Conservation (phyloP, 805 yeast genomes). For the Jamesozyma jinghongensis region DNA sequence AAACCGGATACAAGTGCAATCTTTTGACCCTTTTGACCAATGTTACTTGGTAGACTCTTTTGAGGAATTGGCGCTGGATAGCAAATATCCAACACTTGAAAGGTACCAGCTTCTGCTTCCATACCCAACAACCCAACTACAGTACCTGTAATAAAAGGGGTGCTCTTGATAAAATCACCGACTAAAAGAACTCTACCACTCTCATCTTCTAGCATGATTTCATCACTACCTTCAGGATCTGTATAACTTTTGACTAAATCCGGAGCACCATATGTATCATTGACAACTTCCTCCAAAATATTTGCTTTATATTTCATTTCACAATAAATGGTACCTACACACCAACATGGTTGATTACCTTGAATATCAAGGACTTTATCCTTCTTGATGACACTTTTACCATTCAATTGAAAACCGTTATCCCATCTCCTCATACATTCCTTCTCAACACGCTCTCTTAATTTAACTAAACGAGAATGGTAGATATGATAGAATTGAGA, state of each 20-base stretch:
- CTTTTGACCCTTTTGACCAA: slow-evolving; percentile 19
- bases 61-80: slow-evolving; percentile 64
- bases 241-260: slow-evolving; percentile 38
- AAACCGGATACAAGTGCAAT: slow-evolving; percentile 76
- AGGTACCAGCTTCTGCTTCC: slow-evolving; percentile 74
- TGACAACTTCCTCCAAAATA: slow-evolving; percentile 70
- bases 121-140: slow-evolving; percentile 80
- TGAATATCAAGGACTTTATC: slow-evolving; percentile 37
- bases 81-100: slow-evolving; percentile 71
- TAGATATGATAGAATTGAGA: slow-evolving; percentile 55
- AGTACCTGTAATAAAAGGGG: slow-evolving; percentile 78
- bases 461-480: slow-evolving; percentile 38
- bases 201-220: slow-evolving; percentile 79
- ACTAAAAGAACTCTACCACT: slow-evolving; percentile 74
- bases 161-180: slow-evolving; percentile 45
- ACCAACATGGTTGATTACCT: slow-evolving; percentile 52
- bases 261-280: slow-evolving; percentile 37
- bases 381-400: slow-evolving; percentile 32
- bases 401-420: slow-evolving; percentile 33
- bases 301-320: slow-evolving; percentile 82
- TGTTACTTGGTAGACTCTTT: slow-evolving; percentile 21
- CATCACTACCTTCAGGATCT: slow-evolving; percentile 46
- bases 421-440: slow-evolving; percentile 51
- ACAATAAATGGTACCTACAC: slow-evolving; percentile 76
- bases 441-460: slow-evolving; percentile 40